Percentiles rank a stretch among this genome's conserved stretches.
Evolutionary conservation across 192 early-diverging fungal species (phyloP).

Genomic region (Gonapodya sp.): DNA sequence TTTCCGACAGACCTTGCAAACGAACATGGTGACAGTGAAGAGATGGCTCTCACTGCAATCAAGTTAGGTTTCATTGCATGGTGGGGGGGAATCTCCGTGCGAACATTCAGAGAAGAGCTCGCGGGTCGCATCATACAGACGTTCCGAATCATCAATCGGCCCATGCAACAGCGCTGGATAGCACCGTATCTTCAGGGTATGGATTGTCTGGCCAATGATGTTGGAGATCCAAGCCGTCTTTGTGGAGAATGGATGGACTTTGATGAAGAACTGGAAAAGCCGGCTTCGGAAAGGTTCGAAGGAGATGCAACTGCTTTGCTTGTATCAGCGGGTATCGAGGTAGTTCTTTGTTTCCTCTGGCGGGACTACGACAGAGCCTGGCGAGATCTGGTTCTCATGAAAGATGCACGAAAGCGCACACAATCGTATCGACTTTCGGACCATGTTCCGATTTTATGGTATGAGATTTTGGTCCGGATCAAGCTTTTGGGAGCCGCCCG

Average conservation of each 20-base stretch:
- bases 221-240: not conserved
- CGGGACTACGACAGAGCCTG: not conserved
- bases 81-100: not conserved
- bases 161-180: constrained; percentile 10
- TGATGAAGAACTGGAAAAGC: constrained; percentile 3
- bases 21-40: not conserved
- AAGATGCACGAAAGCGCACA: not conserved
- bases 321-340: not conserved
- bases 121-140: constrained; percentile 1
- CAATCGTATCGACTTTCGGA: constrained; percentile 2
- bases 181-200: constrained; percentile 7
- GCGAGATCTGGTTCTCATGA: not conserved
- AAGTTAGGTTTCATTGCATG: not conserved
- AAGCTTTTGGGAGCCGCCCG: not conserved
- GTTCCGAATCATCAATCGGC: not conserved
- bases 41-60: not conserved
- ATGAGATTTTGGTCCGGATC: not conserved
- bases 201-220: not conserved
- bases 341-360: not conserved
- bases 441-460: not conserved
- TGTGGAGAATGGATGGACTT: constrained; percentile 6
- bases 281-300: not conserved
- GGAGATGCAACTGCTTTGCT: not conserved
- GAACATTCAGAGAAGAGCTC: constrained; percentile 3
- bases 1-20: constrained; percentile 3